These are phyloP conservation scores for Phascolomyces articulosus DNA, from an alignment of 371 early-diverging fungal species.

Conservation along the genomic window DNA sequence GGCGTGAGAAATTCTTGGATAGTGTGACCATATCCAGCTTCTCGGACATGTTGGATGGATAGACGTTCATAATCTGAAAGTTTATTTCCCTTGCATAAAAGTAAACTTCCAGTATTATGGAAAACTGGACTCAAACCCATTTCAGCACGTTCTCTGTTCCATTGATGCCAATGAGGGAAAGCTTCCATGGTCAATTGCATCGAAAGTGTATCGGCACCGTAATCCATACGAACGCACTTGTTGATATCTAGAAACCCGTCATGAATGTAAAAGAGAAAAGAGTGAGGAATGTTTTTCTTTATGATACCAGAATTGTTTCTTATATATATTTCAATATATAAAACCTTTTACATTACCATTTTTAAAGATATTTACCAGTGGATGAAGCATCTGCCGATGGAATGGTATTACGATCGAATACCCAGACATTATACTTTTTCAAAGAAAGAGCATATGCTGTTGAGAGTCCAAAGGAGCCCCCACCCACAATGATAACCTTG, in stretches of 20 bases:
- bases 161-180: constrained; percentile 49
- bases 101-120: constrained; percentile 41
- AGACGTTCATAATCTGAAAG: constrained; percentile 39
- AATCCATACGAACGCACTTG: constrained; percentile 56
- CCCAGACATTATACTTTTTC: constrained; percentile 40
- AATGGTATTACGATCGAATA: constrained; percentile 45
- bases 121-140: constrained; percentile 32
- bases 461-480: constrained; percentile 56
- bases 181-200: constrained; percentile 47
- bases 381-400: constrained; percentile 52
- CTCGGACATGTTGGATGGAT: constrained; percentile 33
- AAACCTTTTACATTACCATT: no score
- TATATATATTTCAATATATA: no score
- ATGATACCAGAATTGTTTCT: no score
- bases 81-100: constrained; percentile 29
- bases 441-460: constrained; percentile 49
- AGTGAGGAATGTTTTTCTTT: no score
- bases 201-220: constrained; percentile 46
- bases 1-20: constrained; percentile 31
- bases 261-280: background rate
- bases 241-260: constrained; percentile 50
- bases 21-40: constrained; percentile 37
- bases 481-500: constrained; percentile 56
- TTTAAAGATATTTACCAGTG: constrained; percentile 25
- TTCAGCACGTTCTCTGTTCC: constrained; percentile 50